Evolutionary conservation across 2,329 filamentous ascomycete genomes (phyloP).

Genomic region (Verticillium zaregamsianum): DNA sequence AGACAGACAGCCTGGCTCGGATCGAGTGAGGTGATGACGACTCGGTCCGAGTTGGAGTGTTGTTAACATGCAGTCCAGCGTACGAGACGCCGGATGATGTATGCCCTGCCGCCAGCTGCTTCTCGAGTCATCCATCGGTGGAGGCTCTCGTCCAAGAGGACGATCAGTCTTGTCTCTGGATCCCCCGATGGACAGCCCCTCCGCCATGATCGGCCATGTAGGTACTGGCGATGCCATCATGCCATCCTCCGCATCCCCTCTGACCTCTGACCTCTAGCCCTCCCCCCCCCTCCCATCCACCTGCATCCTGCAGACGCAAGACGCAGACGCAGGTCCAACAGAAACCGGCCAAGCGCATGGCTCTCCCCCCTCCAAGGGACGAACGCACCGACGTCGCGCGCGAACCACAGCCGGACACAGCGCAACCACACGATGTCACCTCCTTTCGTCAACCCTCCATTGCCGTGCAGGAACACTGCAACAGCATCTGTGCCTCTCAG

Average conservation of each 20-base stretch:
- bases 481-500: not conserved
- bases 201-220: not conserved
- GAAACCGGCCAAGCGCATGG: conserved; percentile 20
- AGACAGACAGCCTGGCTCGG: too few relatives aligned
- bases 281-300: not conserved
- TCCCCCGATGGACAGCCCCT: not conserved
- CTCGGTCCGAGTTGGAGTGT: not conserved
- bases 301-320: conserved; percentile 10
- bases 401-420: not conserved
- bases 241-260: not conserved
- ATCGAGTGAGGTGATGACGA: too few relatives aligned
- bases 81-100: not conserved
- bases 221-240: not conserved
- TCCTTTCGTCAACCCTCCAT: not conserved
- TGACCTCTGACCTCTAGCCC: too few relatives aligned
- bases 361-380: not conserved
- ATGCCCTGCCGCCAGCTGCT: not conserved
- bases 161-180: not conserved
- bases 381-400: not conserved
- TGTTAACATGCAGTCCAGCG: not conserved
- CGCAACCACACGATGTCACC: not conserved
- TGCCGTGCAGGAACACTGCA: not conserved
- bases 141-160: not conserved
- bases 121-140: not conserved
- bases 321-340: conserved; percentile 37